A percentile compares a stretch with the other conserved stretches of the same genome.
Evolutionary conservation across 2,329 filamentous ascomycete genomes (phyloP).

Genomic region (Cadophora sp.): DNA sequence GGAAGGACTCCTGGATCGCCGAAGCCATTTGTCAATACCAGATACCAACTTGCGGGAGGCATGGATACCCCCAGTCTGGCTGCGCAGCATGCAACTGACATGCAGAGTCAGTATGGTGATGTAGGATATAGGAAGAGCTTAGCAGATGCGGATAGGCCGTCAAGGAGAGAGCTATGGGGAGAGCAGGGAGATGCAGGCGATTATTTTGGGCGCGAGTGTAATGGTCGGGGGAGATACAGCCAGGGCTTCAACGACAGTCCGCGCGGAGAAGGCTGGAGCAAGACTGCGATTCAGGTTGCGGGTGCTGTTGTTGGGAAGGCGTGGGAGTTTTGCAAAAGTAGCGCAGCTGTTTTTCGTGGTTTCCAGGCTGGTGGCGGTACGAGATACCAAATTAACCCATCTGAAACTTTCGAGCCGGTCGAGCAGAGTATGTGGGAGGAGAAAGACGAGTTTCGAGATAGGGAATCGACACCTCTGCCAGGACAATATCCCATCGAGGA

Average conservation of each 20-base stretch:
- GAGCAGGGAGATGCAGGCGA: slow-evolving; percentile 25
- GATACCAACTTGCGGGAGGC: slow-evolving; percentile 56
- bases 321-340: slow-evolving; percentile 81
- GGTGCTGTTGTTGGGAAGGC: slow-evolving; percentile 72
- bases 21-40: slow-evolving; percentile 55
- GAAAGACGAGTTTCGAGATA: slow-evolving; percentile 26
- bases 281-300: slow-evolving; percentile 56
- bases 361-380: slow-evolving; percentile 86
- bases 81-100: slow-evolving; percentile 44
- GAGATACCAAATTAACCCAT: slow-evolving; percentile 57
- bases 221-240: slow-evolving; percentile 32
- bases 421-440: slow-evolving; percentile 34
- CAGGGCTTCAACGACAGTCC: slow-evolving; percentile 29
- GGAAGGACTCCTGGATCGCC: slow-evolving; percentile 42
- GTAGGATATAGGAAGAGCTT: slow-evolving; percentile 47
- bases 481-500: slow-evolving; percentile 60
- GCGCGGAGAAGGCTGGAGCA: slow-evolving; percentile 57
- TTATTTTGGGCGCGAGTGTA: slow-evolving; percentile 32
- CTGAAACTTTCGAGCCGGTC: slow-evolving; percentile 25
- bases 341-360: slow-evolving; percentile 70
- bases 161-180: slow-evolving; percentile 20
- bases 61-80: slow-evolving; percentile 52
- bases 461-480: slow-evolving; percentile 54
- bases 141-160: slow-evolving; percentile 21
- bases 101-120: slow-evolving; percentile 44